A percentile compares a stretch with the other conserved stretches of the same genome.
These are phyloP conservation scores for Coemansia biformis DNA, from an alignment of 192 early-diverging fungal genomes.

Conservation along the genomic window DNA sequence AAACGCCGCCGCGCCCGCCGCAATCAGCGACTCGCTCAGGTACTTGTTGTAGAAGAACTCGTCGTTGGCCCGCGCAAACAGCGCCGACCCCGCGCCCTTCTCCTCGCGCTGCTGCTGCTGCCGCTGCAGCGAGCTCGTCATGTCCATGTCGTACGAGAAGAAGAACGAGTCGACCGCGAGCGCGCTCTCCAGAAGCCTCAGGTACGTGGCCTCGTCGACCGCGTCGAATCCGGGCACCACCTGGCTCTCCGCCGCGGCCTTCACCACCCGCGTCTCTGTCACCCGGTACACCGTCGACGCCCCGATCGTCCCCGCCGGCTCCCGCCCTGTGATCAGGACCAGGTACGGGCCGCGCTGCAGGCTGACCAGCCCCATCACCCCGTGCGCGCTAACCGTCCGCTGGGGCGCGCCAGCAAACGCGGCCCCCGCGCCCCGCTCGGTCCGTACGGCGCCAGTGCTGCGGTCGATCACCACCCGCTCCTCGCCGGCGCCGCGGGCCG, in stretches of 20 bases:
- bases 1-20: slow-evolving; percentile 56
- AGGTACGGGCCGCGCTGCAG: slow-evolving; percentile 46
- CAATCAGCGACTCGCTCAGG: slow-evolving; percentile 64
- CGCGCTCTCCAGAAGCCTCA: slow-evolving; percentile 55
- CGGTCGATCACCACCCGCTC: slow-evolving; percentile 40
- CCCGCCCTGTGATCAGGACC: slow-evolving; percentile 44
- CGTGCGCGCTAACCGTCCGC: slow-evolving; percentile 41
- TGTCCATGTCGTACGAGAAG: slow-evolving; percentile 82
- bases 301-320: slow-evolving; percentile 34
- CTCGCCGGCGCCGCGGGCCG: slow-evolving; percentile 27
- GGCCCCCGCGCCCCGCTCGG: slow-evolving; percentile 2
- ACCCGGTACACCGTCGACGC: slow-evolving; percentile 38
- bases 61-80: slow-evolving; percentile 66
- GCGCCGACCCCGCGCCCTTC: background rate
- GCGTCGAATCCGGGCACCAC: slow-evolving; percentile 24
- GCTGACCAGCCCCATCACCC: slow-evolving; percentile 42
- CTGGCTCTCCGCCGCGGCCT: slow-evolving; percentile 21
- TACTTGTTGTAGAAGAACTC: slow-evolving; percentile 93
- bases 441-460: slow-evolving; percentile 17
- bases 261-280: slow-evolving; percentile 37
- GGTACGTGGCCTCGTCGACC: slow-evolving; percentile 60
- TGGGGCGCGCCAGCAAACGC: slow-evolving; percentile 36
- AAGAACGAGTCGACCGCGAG: slow-evolving; percentile 59
- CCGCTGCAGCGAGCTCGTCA: slow-evolving; percentile 81
- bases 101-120: slow-evolving; percentile 41